Evolutionary conservation across 2,329 filamentous ascomycete genomes (phyloP), one percentile per base, ranked within the genome.

Genomic region (Cytospora leucostoma): DNA sequence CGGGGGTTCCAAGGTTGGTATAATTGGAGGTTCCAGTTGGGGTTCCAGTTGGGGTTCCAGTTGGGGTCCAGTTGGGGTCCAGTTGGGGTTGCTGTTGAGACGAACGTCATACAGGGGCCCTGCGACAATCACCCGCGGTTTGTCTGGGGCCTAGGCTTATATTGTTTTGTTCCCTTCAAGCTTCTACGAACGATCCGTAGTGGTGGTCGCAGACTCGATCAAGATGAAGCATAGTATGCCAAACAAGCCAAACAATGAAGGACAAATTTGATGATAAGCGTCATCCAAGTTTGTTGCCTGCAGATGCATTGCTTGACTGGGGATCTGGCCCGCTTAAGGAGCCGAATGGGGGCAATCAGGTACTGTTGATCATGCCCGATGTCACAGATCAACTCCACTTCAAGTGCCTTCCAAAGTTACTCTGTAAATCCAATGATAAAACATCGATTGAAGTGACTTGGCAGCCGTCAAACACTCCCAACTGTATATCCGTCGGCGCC

Each of bases 1-100:
- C 27, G 32, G 21, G 27, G 27, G n/a, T n/a, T n/a, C n/a, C n/a
- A n/a, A n/a, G 27, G 27, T 27, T 27, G 4, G 27, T 27, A 27
- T 27, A 27, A 54, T 60, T 59, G 56, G 44, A 56, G 34, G 54
- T 15, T 35, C 35, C 47, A 44, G 47, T 40, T 40, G 60, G 32
- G 49, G 49, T 27, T 27, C 27, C 35, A 38, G 40, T 61, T 37
- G 51, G 37, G 53, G 51, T 54, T 52, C n/a, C 59, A 50, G 38
- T 65, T 54, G 58, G 59, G 54, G n/a, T n/a, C n/a, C 33, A 35
- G 19, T 58, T 44, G 57, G 52, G 57, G 51, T 53, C n/a, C n/a
- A 34, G 50, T 61, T 37, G 51, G 37, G 53, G 51, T 54, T 52
- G 21, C 35, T 13, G 27, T 17, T 51, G 34, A 40, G 50, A 37